These are phyloP conservation scores for Yamadazyma atmosphaerica DNA, from an alignment of 1,139 yeast species.

Conservation along the genomic window DNA sequence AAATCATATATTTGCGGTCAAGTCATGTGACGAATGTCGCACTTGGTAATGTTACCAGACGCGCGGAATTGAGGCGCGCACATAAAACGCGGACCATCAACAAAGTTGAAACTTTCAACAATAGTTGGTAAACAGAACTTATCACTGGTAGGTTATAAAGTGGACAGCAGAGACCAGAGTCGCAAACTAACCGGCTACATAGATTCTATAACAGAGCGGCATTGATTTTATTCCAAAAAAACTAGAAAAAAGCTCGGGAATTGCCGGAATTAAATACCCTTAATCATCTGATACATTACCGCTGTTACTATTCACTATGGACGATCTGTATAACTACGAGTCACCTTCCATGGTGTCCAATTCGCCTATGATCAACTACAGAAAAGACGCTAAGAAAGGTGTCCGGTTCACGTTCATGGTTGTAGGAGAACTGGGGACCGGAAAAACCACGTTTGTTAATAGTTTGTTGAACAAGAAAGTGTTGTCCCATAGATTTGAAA, in stretches of 20 bases:
- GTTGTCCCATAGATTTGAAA: constrained; percentile 56
- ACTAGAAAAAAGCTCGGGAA: no score
- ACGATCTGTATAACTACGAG: constrained; percentile 27
- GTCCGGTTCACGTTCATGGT: constrained; percentile 81
- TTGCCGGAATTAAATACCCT: no score
- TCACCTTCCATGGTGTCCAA: constrained; percentile 36
- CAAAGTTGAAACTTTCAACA: background rate
- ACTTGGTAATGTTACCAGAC: background rate
- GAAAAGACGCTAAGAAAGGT: constrained; percentile 81
- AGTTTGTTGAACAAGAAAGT: constrained; percentile 66
- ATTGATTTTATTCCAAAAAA: no score
- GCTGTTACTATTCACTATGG: constrained; percentile 10
- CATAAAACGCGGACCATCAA: background rate
- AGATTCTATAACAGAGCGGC: no score
- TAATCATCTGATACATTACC: no score
- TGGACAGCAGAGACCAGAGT: no score
- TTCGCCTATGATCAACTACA: constrained; percentile 51
- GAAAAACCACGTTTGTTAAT: constrained; percentile 84
- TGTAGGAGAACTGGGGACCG: constrained; percentile 83
- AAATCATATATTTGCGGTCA: no score
- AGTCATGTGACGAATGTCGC: background rate
- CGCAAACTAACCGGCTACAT: no score
- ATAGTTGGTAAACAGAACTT: background rate
- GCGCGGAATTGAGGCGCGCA: background rate
- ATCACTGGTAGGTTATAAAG: background rate